A percentile compares a stretch with the other conserved stretches of the same genome.
phyloP scores from a whole-genome alignment of 495 filamentous ascomycete genomes.

The Letharia lupina region DNA sequence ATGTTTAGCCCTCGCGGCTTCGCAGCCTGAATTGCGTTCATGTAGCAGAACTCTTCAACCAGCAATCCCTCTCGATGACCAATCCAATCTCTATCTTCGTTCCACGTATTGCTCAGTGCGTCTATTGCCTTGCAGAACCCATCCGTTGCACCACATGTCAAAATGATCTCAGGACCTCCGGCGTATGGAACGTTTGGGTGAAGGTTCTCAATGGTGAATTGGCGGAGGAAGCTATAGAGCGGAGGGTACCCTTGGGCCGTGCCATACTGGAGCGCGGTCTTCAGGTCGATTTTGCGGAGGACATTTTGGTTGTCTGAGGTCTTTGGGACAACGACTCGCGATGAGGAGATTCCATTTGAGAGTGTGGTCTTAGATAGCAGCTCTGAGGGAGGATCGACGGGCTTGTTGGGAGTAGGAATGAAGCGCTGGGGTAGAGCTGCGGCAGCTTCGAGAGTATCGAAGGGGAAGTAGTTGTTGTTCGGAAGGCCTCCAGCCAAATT shows the following conservation, averaged over 20 bases:
- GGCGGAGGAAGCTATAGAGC: slow-evolving; percentile 62
- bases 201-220: slow-evolving; percentile 67
- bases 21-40: slow-evolving; percentile 59
- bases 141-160: slow-evolving; percentile 77
- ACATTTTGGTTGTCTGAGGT: slow-evolving; percentile 44
- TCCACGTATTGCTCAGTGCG: slow-evolving; percentile 66
- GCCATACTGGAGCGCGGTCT: slow-evolving; percentile 80
- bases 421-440: slow-evolving; percentile 64
- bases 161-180: slow-evolving; percentile 63
- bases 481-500: slow-evolving; percentile 89
- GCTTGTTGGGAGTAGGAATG: slow-evolving; percentile 53
- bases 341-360: slow-evolving; percentile 26
- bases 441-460: slow-evolving; percentile 80
- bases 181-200: slow-evolving; percentile 75
- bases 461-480: slow-evolving; percentile 74
- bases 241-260: slow-evolving; percentile 67
- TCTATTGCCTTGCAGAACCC: slow-evolving; percentile 71
- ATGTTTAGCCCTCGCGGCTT: slow-evolving; percentile 62
- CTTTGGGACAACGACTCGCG: slow-evolving; percentile 64
- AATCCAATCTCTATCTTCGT: slow-evolving; percentile 54
- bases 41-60: slow-evolving; percentile 71
- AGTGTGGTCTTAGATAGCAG: slow-evolving; percentile 25
- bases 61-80: slow-evolving; percentile 61
- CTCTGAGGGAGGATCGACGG: slow-evolving; percentile 35
- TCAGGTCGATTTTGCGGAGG: slow-evolving; percentile 64